Conservation (phyloP, 441 rosid species). For the Gossypium lobatum region DNA sequence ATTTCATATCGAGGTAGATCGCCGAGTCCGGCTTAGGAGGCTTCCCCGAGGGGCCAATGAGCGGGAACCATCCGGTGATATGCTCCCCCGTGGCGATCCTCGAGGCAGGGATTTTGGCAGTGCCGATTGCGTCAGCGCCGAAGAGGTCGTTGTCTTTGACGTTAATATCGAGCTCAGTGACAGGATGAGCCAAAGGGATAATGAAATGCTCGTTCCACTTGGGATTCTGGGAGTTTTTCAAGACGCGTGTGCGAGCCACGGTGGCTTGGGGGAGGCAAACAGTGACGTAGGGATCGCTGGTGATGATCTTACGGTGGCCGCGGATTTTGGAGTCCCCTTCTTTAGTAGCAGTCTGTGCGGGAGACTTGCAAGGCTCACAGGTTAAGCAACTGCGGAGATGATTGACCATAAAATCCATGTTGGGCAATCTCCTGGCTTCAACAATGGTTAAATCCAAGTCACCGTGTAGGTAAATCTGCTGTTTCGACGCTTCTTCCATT, state of each 20-base stretch:
- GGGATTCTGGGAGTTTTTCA: constrained; percentile 59
- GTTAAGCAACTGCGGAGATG: constrained; percentile 46
- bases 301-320: constrained; percentile 42
- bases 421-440: constrained; percentile 61
- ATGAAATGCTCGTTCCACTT: constrained; percentile 65
- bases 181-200: constrained; percentile 64
- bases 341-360: constrained; percentile 2
- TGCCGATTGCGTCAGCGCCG: constrained; percentile 68
- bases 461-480: constrained; percentile 53
- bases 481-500: constrained; percentile 26
- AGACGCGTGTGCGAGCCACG: constrained; percentile 67
- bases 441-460: constrained; percentile 66
- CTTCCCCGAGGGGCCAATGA: constrained; percentile 43
- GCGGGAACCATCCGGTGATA: constrained; percentile 50
- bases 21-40: constrained; percentile 56
- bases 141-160: constrained; percentile 79
- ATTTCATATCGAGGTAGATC: constrained; percentile 43
- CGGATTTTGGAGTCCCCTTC: constrained; percentile 19
- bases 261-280: constrained; percentile 79
- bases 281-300: constrained; percentile 80
- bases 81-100: constrained; percentile 32
- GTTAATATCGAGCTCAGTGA: constrained; percentile 54
- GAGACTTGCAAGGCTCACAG: constrained; percentile 27
- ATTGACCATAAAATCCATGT: constrained; percentile 61
- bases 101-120: constrained; percentile 44